Evolutionary conservation across 768 basidiomycete genomes (phyloP), one percentile per base, ranked within the genome.

Genomic region (Epithele typhae): DNA sequence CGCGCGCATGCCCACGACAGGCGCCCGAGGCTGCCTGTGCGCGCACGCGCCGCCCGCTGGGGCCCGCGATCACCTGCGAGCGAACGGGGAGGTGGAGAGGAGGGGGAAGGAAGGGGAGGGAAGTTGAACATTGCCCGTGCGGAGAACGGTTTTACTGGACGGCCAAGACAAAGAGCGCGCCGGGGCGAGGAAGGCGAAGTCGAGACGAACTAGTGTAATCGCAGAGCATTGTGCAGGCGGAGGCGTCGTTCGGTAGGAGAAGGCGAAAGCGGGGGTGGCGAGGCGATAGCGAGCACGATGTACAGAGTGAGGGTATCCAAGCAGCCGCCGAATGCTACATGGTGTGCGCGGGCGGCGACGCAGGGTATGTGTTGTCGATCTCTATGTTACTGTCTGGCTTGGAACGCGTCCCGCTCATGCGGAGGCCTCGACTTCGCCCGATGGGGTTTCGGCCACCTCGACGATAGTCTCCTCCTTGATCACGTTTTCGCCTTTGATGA

Each of bases 391-490:
- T n/a, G 32, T 18, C 39, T 50, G 38, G 40, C 34, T 40, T 30
- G 46, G 45, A 43, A 40, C 33, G 45, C 33, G 17, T 45, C 48
- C 43, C 49, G 25, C 32, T 47, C 42, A 52, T 19, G 51, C 47
- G 27, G 41, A 44, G 60, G 68, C 63, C 41, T 45, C 57, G 21
- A 55, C 64, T 45, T 65, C 64, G 25, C 58, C 59, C 2, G 52
- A 49, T 12, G 56, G 45, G 19, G 61, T 67, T 38, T 52, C 49
- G 4, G 60, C 68, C 32, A 54, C 64, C 27, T 30, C 8, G 37
- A 64, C 70, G 22, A 63, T 58, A 37, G 55, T 35, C 42, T 59
- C 64, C 56, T 68, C 65, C 55, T 55, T 48, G 36, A 49, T 45
- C 17, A 48, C 54, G 30, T 67, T 30, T 66, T 3, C 63, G 62